Evolutionary conservation across 306 rosid genomes (phyloP), one percentile per base, ranked within the genome.

Genomic region (Pyrus bretschneideri): DNA sequence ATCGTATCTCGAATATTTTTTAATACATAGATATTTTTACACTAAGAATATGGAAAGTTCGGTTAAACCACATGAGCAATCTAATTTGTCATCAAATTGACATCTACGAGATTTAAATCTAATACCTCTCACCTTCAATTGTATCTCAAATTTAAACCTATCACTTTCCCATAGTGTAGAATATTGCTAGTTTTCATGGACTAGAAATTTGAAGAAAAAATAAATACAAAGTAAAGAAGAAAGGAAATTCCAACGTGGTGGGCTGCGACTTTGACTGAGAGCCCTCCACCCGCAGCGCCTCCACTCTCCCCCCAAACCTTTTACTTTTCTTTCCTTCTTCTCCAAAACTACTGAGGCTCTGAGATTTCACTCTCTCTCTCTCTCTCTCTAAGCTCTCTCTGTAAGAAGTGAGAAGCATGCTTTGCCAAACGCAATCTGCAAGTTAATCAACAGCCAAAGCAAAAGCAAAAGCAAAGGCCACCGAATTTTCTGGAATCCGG

Each of bases 21-120:
- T 5, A 35, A 35, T 35, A 6, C 0, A 6, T 35, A 0, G 2
- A 35, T 6, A 35, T 35, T 35, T 35, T 35, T 35, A 35, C 9
- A 35, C 0, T 35, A 35, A 35, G 40, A 35, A 1, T 8, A 35
- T 0, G 0, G 1, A 0, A 0, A 35, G 2, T 35, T 6, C 9
- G 2, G 40, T 0, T 35, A 35, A 35, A 1, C 2, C 9, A 1
- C 40, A 35, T 35, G 0, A 1, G 1, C 2, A 35, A 35, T 0
- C 9, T 35, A 35, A 35, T 35, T 35, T 35, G 0, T 6, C 5
- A 35, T 35, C 0, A 0, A 38, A 6, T 38, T 6, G 9, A 6
- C 2, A 35, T 35, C 0, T 1, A 35, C 0, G 0, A 0, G 2
- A 35, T 6, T 35, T 9, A 0, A 35, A 35, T 2, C 0, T 35